Evolutionary conservation across 208 protist species (phyloP).

Genomic region (Crithidia bombi): DNA sequence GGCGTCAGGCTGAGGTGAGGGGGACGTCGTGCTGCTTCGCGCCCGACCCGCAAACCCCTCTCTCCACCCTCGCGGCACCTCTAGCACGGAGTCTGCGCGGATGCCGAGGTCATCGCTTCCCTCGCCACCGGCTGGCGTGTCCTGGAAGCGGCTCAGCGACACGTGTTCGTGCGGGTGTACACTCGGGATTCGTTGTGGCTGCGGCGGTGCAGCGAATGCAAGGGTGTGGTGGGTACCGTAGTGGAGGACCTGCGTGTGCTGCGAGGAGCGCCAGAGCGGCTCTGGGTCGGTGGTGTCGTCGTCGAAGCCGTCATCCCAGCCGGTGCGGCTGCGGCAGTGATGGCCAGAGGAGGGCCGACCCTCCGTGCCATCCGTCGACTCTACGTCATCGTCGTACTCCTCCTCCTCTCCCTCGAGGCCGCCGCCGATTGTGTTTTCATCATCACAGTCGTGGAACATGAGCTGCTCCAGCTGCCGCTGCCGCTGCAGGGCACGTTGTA

Average conservation of each 20-base stretch:
- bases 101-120: background rate
- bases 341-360: background rate
- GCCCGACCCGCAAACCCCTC: background rate
- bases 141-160: conserved; percentile 7
- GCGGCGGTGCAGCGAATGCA: background rate
- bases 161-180: conserved; percentile 16
- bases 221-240: background rate
- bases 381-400: background rate
- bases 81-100: conserved; percentile 12
- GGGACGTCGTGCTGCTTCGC: conserved; percentile 14
- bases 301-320: background rate
- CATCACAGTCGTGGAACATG: conserved; percentile 18
- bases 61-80: conserved; percentile 3
- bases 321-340: background rate
- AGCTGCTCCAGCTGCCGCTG: conserved; percentile 15
- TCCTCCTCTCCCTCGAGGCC: background rate
- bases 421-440: background rate
- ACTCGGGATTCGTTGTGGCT: background rate
- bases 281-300: background rate
- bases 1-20: conserved; percentile 7
- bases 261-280: conserved; percentile 11
- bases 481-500: conserved; percentile 16
- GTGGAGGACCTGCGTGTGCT: background rate
- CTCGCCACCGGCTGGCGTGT: background rate
- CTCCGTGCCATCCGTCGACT: conserved; percentile 4